A percentile compares a stretch with the other conserved stretches of the same genome.
phyloP scores from a whole-genome alignment of 805 yeast genomes.

The Brettanomyces anomalus region DNA sequence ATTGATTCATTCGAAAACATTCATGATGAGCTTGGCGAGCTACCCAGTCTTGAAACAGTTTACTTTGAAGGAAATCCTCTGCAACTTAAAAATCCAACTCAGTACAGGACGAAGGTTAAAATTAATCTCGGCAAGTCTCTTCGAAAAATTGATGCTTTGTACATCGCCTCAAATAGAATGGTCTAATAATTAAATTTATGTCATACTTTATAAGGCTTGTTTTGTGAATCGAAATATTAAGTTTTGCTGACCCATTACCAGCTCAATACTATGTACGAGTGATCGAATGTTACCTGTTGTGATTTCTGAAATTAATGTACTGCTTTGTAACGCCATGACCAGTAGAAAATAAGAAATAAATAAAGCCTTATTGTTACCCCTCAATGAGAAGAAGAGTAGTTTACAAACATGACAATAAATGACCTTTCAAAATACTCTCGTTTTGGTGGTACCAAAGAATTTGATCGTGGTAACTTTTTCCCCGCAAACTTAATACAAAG shows the following conservation, averaged over 20 bases:
- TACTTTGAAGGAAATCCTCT: conserved; percentile 92
- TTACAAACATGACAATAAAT: too few relatives aligned
- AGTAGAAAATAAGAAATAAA: too few relatives aligned
- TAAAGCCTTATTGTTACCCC: too few relatives aligned
- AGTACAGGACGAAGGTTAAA: conserved; percentile 76
- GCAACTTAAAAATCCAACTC: conserved; percentile 61
- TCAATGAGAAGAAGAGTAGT: too few relatives aligned
- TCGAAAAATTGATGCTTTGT: conserved; percentile 87
- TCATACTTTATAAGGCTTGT: neutral
- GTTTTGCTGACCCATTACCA: neutral
- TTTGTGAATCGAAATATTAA: neutral
- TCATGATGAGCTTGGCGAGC: conserved; percentile 50
- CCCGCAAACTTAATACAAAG: too few relatives aligned
- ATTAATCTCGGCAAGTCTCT: conserved; percentile 64
- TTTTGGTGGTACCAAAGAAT: too few relatives aligned
- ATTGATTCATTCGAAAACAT: conserved; percentile 63
- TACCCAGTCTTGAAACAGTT: conserved; percentile 71
- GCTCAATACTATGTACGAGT: too few relatives aligned
- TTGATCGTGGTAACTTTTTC: too few relatives aligned
- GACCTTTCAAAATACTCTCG: too few relatives aligned
- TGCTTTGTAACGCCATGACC: too few relatives aligned
- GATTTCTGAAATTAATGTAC: too few relatives aligned
- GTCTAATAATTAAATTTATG: neutral
- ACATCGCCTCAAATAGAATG: conserved; percentile 17
- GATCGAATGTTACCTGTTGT: too few relatives aligned